Percentiles rank a stretch among this genome's conserved stretches.
Evolutionary conservation across 768 basidiomycete genomes (phyloP).

Genomic region (Agrocybe chaxingu): DNA sequence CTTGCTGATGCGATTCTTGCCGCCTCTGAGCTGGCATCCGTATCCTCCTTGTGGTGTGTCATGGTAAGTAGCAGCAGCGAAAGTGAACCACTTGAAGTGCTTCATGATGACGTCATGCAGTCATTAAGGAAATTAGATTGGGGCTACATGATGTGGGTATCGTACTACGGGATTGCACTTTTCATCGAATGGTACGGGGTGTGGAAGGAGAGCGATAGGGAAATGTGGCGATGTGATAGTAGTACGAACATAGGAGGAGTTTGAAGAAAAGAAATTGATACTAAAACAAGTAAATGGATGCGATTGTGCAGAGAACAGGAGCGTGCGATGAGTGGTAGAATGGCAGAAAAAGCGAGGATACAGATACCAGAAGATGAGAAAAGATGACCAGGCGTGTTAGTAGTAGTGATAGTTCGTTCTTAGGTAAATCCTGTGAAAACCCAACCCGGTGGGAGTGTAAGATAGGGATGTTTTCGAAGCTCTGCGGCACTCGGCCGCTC

Average conservation of each 20-base stretch:
- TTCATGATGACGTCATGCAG: conserved; percentile 26
- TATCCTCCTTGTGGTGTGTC: not conserved
- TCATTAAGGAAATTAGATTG: conserved; percentile 36
- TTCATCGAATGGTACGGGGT: not conserved
- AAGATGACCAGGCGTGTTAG: conserved; percentile 17
- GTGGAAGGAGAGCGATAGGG: conserved; percentile 9
- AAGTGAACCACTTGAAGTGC: not conserved
- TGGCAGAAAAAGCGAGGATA: conserved; percentile 23
- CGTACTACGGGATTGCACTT: conserved; percentile 25
- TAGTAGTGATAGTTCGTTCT: conserved; percentile 25
- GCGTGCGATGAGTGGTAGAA: conserved; percentile 8
- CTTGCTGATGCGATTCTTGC: conserved; percentile 28
- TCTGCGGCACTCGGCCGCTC: conserved; percentile 79
- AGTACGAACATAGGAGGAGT: conserved; percentile 9
- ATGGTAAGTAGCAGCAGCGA: not conserved
- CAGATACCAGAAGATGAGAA: conserved; percentile 10
- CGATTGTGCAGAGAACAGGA: not conserved
- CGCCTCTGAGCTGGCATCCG: conserved; percentile 13
- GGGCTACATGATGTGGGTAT: conserved; percentile 32
- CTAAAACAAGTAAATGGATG: not conserved
- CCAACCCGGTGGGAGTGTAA: conserved; percentile 71
- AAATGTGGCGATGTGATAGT: conserved; percentile 13
- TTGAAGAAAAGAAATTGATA: conserved; percentile 5
- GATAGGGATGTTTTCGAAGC: conserved; percentile 77
- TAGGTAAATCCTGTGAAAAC: conserved; percentile 64